phyloP scores from a whole-genome alignment of 352 stramenopile species.

The Globisporangium apiculatum region DNA sequence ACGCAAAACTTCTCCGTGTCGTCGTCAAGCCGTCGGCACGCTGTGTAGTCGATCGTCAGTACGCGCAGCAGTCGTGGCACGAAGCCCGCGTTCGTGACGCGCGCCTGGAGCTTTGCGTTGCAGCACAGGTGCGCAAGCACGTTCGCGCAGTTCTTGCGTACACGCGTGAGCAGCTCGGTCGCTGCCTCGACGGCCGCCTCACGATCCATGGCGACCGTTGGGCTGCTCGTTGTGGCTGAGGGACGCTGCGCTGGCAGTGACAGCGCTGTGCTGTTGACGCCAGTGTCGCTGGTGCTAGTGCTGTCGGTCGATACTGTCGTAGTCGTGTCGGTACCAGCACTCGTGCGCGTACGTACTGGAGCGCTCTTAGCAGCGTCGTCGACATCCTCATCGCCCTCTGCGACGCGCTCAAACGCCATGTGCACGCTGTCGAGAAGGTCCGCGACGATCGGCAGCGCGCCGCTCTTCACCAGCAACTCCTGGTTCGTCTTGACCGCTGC shows the following conservation, averaged over 20 bases:
- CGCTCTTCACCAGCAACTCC: constrained; percentile 52
- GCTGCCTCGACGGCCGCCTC: constrained; percentile 19
- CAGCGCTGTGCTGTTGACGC: not conserved
- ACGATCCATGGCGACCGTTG: not conserved
- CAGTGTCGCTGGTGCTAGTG: too few species aligned
- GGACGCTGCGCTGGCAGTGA: not conserved
- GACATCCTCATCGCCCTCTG: constrained; percentile 10
- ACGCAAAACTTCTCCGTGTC: constrained; percentile 66
- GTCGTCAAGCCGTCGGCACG: constrained; percentile 18
- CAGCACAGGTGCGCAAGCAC: constrained; percentile 64
- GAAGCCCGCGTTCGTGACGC: constrained; percentile 44
- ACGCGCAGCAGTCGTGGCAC: constrained; percentile 46
- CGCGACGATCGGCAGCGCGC: constrained; percentile 33
- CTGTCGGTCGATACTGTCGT: too few species aligned
- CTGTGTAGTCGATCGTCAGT: constrained; percentile 23
- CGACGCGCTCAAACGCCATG: constrained; percentile 19
- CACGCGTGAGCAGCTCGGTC: constrained; percentile 17
- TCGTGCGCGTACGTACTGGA: not conserved
- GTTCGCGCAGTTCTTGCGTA: constrained; percentile 62
- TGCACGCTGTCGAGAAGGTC: constrained; percentile 31
- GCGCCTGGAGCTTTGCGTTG: constrained; percentile 58
- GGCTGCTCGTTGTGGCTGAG: not conserved
- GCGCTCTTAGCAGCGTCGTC: constrained; percentile 2
- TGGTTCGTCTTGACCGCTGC: constrained; percentile 56
- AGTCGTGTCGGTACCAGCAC: not conserved